These are phyloP conservation scores for Heliamphora exappendiculata DNA, from an alignment of 148 eudicot species.

Conservation along the genomic window DNA sequence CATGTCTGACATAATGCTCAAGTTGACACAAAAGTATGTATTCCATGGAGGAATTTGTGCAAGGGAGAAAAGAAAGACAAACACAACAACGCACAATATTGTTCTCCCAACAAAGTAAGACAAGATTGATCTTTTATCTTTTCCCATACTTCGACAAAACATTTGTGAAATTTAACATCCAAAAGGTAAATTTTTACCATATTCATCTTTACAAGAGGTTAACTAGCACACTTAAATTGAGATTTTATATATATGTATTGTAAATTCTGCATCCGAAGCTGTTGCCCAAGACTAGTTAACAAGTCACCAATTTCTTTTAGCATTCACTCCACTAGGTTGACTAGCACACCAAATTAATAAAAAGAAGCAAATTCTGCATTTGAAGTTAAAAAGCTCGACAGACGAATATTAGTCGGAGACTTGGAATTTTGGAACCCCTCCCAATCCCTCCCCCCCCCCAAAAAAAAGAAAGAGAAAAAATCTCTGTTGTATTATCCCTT, in stretches of 20 bases:
- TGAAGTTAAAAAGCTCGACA: too few species aligned
- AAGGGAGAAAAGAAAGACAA: not conserved
- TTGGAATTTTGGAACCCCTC: too few species aligned
- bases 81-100: not conserved
- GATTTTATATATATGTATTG: not conserved
- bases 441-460: too few species aligned
- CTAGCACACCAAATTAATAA: not conserved
- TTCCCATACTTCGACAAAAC: not conserved
- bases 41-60: not conserved
- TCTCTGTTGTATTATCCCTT: too few species aligned
- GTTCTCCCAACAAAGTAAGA: constrained; percentile 1
- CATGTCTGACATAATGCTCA: not conserved
- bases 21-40: not conserved
- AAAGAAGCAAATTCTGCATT: not conserved
- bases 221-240: not conserved
- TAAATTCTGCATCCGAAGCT: not conserved
- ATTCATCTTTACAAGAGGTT: not conserved
- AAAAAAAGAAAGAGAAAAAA: too few species aligned
- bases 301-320: not conserved
- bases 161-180: not conserved
- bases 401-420: too few species aligned
- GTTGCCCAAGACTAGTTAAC: not conserved
- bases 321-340: not conserved
- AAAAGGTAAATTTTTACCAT: not conserved
- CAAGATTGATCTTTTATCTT: not conserved